Percentiles rank a stretch among this genome's conserved stretches.
These are phyloP conservation scores for Fusarium duplospermum DNA, from an alignment of 2,329 filamentous ascomycete species.

Conservation along the genomic window DNA sequence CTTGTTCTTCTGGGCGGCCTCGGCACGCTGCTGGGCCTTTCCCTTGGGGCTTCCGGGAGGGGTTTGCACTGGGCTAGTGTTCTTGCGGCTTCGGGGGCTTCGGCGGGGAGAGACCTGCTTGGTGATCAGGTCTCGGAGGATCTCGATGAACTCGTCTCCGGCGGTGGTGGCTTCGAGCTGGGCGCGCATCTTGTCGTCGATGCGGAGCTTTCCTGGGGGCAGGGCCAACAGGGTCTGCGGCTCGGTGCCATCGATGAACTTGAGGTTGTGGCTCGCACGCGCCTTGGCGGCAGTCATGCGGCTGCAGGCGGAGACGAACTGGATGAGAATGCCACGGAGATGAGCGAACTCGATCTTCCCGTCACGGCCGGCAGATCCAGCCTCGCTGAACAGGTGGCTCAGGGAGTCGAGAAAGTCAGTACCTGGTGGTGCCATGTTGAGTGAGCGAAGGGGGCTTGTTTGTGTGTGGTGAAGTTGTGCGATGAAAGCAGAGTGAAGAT, in stretches of 20 bases:
- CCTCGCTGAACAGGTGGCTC: slow-evolving; percentile 35
- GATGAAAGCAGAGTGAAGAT: not conserved
- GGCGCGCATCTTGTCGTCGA: slow-evolving; percentile 10
- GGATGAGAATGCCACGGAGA: slow-evolving; percentile 22
- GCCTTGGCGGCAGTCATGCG: slow-evolving; percentile 23
- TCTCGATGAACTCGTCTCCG: slow-evolving; percentile 23
- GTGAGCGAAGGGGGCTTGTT: not conserved
- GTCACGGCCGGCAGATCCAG: slow-evolving; percentile 4
- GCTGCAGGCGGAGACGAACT: slow-evolving; percentile 20
- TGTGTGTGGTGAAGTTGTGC: not conserved
- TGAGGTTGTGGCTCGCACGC: slow-evolving; percentile 23
- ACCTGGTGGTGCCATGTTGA: not conserved
- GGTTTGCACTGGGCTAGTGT: not conserved
- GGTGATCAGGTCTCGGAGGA: slow-evolving; percentile 15
- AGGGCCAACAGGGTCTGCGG: slow-evolving; percentile 19
- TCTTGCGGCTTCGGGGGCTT: slow-evolving; percentile 11
- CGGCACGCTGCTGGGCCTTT: slow-evolving; percentile 19
- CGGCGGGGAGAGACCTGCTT: slow-evolving; percentile 24
- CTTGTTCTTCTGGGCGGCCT: slow-evolving; percentile 5
- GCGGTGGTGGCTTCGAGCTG: slow-evolving; percentile 11
- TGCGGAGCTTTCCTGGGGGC: slow-evolving; percentile 6
- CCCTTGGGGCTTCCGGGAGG: slow-evolving; percentile 11
- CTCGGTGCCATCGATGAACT: slow-evolving; percentile 36
- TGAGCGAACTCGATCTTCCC: slow-evolving; percentile 24
- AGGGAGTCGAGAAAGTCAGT: slow-evolving; percentile 34